Conservation (phyloP, 345 rosid species). For the Ailanthus altissimus region DNA sequence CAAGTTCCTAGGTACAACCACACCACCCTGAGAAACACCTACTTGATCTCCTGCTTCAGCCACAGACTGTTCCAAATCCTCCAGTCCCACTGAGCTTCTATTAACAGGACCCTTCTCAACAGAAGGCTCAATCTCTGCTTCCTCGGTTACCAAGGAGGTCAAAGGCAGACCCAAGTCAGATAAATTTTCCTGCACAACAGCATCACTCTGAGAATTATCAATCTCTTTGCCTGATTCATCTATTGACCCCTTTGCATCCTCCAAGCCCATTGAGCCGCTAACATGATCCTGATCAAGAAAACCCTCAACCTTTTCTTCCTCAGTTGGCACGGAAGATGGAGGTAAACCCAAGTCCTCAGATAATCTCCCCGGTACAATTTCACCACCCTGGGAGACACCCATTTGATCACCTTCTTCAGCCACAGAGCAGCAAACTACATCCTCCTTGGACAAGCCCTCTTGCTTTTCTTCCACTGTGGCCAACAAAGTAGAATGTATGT, state of each 20-base stretch:
- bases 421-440: neutral
- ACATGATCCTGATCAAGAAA: neutral
- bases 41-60: constrained; percentile 20
- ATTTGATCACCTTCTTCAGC: constrained; percentile 16
- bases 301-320: constrained; percentile 15
- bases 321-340: neutral
- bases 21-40: constrained; percentile 12
- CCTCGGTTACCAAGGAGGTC: constrained; percentile 7
- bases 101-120: neutral
- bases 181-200: neutral
- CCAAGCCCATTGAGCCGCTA: constrained; percentile 2
- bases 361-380: constrained; percentile 10
- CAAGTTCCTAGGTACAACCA: constrained; percentile 2
- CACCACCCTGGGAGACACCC: constrained; percentile 23
- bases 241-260: constrained; percentile 8
- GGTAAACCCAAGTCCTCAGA: too few relatives aligned
- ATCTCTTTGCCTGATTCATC: neutral
- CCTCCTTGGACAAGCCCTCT: too few relatives aligned
- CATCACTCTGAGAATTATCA: neutral
- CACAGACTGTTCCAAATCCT: constrained; percentile 14
- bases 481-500: too few relatives aligned
- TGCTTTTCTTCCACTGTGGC: too few relatives aligned
- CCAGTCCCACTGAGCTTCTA: neutral
- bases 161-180: neutral
- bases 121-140: constrained; percentile 16